A percentile compares a stretch with the other conserved stretches of the same genome.
phyloP scores from a whole-genome alignment of 345 rosid species.

The Laguncularia racemosa region DNA sequence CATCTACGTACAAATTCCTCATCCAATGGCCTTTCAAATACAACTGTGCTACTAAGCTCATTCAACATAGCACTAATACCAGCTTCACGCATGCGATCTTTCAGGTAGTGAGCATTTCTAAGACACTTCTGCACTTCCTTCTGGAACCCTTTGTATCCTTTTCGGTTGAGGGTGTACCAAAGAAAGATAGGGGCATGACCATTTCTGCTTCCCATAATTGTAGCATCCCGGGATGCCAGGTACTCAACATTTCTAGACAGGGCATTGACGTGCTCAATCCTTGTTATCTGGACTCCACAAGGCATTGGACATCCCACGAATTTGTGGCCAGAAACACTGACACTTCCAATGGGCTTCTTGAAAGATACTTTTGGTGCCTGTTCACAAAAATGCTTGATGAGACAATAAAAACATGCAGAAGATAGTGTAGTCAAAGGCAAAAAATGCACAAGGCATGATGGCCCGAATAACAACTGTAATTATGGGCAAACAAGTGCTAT shows the following conservation, averaged over 20 bases:
- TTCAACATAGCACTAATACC: slow-evolving; percentile 92
- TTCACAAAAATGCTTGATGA: slow-evolving; percentile 12
- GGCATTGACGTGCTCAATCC: slow-evolving; percentile 73
- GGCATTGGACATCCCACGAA: slow-evolving; percentile 99
- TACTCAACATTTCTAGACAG: slow-evolving; percentile 87
- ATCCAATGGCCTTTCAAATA: slow-evolving; percentile 83
- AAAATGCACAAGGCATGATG: background rate
- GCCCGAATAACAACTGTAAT: too few relatives aligned
- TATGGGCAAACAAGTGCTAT: too few relatives aligned
- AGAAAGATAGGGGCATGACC: slow-evolving; percentile 97
- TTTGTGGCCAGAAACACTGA: slow-evolving; percentile 92
- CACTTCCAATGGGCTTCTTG: slow-evolving; percentile 93
- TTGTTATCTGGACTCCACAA: slow-evolving; percentile 89
- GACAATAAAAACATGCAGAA: background rate
- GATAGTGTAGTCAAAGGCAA: background rate
- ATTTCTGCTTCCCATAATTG: slow-evolving; percentile 98
- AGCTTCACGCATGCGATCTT: slow-evolving; percentile 48
- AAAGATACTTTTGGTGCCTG: slow-evolving; percentile 93
- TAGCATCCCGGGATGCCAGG: slow-evolving; percentile 96
- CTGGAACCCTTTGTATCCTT: slow-evolving; percentile 92
- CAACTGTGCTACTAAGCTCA: slow-evolving; percentile 92
- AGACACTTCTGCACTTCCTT: slow-evolving; percentile 96
- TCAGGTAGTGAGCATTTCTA: slow-evolving; percentile 83
- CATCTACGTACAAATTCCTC: slow-evolving; percentile 88
- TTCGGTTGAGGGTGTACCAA: slow-evolving; percentile 86